These are phyloP conservation scores for Camellia japonica DNA, from an alignment of 148 eudicot species.

Conservation along the genomic window DNA sequence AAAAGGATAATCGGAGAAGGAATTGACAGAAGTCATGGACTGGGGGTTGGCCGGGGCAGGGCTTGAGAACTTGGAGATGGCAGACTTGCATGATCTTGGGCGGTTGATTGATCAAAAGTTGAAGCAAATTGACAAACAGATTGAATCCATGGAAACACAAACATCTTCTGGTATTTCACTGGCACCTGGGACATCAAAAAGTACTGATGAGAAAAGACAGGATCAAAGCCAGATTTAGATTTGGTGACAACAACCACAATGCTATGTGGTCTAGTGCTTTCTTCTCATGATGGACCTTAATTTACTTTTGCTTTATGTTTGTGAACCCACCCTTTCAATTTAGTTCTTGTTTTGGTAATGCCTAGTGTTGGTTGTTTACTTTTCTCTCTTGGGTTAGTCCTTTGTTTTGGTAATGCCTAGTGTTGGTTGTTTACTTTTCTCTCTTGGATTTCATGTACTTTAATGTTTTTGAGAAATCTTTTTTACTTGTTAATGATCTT, in stretches of 20 bases:
- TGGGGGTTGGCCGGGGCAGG: conserved; percentile 26
- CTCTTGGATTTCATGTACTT: too few relatives aligned
- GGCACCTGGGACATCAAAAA: background rate
- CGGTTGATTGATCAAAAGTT: conserved; percentile 32
- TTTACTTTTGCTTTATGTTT: too few relatives aligned
- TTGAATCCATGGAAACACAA: conserved; percentile 15
- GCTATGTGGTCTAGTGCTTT: conserved; percentile 27
- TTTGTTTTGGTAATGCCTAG: too few relatives aligned
- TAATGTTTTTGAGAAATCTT: too few relatives aligned
- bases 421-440: background rate
- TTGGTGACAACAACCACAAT: conserved; percentile 16
- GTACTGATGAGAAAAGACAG: background rate
- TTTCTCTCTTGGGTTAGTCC: too few relatives aligned
- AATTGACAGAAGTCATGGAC: conserved; percentile 33
- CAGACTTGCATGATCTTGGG: conserved; percentile 28
- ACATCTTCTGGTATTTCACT: background rate
- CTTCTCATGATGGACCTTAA: conserved; percentile 10
- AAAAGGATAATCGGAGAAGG: conserved; percentile 39
- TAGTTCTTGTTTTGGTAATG: too few relatives aligned
- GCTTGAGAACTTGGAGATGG: conserved; percentile 20
- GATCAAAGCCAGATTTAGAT: conserved; percentile 23
- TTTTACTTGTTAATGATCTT: too few relatives aligned
- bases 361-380: background rate
- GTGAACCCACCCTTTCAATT: too few relatives aligned
- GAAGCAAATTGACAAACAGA: conserved; percentile 25